These are phyloP conservation scores for Coemansia sp. DNA, from an alignment of 192 early-diverging fungal genomes.

Conservation along the genomic window DNA sequence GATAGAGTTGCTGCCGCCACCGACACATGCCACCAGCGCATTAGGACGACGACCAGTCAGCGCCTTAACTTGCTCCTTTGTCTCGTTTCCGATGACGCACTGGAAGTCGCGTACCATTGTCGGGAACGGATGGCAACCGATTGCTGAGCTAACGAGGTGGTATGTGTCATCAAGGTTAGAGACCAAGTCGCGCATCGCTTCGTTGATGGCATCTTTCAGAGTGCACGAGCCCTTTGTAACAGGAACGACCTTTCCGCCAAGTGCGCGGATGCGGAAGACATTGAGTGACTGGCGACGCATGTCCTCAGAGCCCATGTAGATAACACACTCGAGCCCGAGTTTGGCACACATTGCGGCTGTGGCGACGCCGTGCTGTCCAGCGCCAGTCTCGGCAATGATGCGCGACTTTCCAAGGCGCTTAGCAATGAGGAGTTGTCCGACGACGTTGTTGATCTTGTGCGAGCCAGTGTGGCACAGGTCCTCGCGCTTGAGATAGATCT, in stretches of 20 bases:
- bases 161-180: conserved; percentile 92
- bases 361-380: conserved; percentile 97
- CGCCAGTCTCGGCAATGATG: conserved; percentile 98
- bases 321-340: conserved; percentile 92
- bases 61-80: conserved; percentile 78
- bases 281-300: conserved; percentile 91
- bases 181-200: conserved; percentile 98
- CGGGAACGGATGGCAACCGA: conserved; percentile 97
- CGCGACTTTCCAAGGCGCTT: conserved; percentile 93
- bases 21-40: conserved; percentile 93
- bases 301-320: conserved; percentile 99
- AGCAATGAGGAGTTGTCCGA: conserved; percentile 92
- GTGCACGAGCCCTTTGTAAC: conserved; percentile 76
- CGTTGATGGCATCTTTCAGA: conserved; percentile 98
- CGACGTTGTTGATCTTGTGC: conserved; percentile 98
- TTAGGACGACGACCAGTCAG: conserved; percentile 85
- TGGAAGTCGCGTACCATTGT: conserved; percentile 97
- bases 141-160: conserved; percentile 95
- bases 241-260: conserved; percentile 91
- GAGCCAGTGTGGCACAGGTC: conserved; percentile 99
- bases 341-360: conserved; percentile 98
- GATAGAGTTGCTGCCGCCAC: conserved; percentile 96
- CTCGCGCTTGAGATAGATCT: conserved; percentile 98
- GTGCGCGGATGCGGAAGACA: conserved; percentile 91
- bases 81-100: conserved; percentile 90